Evolutionary conservation across 371 early-diverging fungal species (phyloP), one percentile per base, ranked within the genome.

Genomic region (Syncephalastrum racemosum): DNA sequence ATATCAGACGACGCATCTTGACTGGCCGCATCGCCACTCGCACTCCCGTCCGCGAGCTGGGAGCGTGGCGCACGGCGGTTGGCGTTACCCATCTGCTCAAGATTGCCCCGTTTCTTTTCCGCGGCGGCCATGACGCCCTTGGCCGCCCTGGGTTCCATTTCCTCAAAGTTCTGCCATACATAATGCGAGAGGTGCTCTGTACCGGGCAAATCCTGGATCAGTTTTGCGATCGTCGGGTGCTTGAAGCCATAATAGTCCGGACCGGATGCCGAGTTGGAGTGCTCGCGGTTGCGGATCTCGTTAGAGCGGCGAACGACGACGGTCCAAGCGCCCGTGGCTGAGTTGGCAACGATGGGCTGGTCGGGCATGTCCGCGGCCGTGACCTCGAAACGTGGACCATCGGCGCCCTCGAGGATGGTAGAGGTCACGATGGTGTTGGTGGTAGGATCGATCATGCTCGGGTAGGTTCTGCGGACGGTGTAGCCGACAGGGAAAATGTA

Each of bases 401-500:
- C 90, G 8, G 86, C 91, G 47, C 90, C 93, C 55, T 93, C 92
- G 19, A 88, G 59, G 41, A 96, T 88, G 36, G 82, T 84, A 23
- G 91, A 90, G 2, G 83, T 84, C 60, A 94, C 90, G 3, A 73
- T 73, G 4, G 87, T 84, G 39, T 77, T 73, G 27, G 58, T 68
- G 5, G 63, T 71, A 8, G 87, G 80, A 62, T 92, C 83, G 4
- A 84, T 70, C 81, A 90, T 91, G 54, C 91, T 91, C 24, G 86
- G 83, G 59, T 86, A 94, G 1, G 77, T 64, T 58, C 93, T 70
- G 60, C 74, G 75, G 8, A 83, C 77, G 6, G 74, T 85, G 65
- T 91, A 95, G 3, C 97, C 96, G 0, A 94, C 87, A 10, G 97
- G 93, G 77, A 87, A 96, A 19, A 96, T 93, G 58, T 96, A 95